Evolutionary conservation across 495 filamentous ascomycete species (phyloP).

Genomic region (Annulohypoxylon stygium): DNA sequence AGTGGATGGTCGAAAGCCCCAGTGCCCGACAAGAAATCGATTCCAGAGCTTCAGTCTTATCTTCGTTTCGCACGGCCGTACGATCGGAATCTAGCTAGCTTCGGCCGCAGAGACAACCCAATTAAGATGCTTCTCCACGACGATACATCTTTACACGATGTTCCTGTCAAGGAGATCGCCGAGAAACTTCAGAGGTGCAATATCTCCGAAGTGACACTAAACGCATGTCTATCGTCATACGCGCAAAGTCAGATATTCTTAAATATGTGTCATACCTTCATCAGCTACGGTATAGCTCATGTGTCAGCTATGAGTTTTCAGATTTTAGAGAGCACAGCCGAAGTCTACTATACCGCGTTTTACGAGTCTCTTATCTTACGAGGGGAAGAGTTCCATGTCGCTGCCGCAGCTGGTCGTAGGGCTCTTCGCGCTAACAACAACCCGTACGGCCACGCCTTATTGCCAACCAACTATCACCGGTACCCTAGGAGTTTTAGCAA

Average conservation of each 20-base stretch:
- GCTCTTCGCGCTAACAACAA: slow-evolving; percentile 3
- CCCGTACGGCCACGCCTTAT: neutral
- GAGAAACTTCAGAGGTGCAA: slow-evolving; percentile 5
- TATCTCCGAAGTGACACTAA: slow-evolving; percentile 8
- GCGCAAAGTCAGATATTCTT: slow-evolving; percentile 6
- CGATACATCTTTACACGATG: slow-evolving; percentile 9
- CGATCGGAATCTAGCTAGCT: slow-evolving; percentile 1
- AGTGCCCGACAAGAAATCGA: neutral
- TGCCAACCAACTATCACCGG: slow-evolving; percentile 8
- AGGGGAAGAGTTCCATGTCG: slow-evolving; percentile 9
- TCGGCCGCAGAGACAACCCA: slow-evolving; percentile 3
- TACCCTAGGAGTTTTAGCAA: slow-evolving; percentile 9
- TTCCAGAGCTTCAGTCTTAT: slow-evolving; percentile 6
- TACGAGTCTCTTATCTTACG: slow-evolving; percentile 17
- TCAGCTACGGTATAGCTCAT: neutral
- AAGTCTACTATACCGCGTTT: slow-evolving; percentile 12
- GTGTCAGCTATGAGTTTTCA: slow-evolving; percentile 14
- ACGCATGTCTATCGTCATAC: slow-evolving; percentile 11
- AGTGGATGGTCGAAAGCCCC: neutral
- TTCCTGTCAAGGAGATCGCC: slow-evolving; percentile 7
- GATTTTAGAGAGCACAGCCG: slow-evolving; percentile 13
- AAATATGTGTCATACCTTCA: slow-evolving; percentile 12
- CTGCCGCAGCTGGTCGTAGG: neutral
- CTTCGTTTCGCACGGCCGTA: slow-evolving; percentile 12
- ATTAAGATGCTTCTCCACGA: slow-evolving; percentile 17